Conservation (phyloP, 2,329 filamentous ascomycete species). For the Calycina herbarum region DNA sequence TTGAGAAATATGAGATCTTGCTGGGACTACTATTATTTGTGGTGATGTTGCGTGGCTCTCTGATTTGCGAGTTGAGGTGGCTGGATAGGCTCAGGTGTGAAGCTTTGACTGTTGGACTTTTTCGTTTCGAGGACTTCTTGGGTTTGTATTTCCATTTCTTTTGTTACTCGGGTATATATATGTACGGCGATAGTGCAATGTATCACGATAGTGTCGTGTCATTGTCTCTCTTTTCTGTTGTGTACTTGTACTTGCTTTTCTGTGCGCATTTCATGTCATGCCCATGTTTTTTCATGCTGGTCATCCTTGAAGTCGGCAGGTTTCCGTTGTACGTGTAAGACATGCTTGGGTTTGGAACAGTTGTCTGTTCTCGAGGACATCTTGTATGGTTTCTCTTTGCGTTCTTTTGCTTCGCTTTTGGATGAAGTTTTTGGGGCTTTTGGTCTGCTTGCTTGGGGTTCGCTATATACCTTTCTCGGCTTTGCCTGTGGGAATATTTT, state of each 20-base stretch:
- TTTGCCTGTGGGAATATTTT: too few species aligned
- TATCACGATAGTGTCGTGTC: not conserved
- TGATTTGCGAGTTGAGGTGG: not conserved
- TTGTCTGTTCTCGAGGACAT: not conserved
- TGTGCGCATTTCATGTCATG: not conserved
- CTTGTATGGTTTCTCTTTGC: too few species aligned
- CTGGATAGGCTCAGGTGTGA: not conserved
- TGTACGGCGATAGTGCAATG: not conserved
- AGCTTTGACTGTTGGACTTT: not conserved
- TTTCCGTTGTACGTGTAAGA: not conserved
- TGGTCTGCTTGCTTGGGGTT: too few species aligned
- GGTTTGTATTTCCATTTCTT: not conserved
- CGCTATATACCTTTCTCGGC: too few species aligned
- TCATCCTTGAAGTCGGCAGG: not conserved
- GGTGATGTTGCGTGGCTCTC: not conserved
- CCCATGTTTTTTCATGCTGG: not conserved
- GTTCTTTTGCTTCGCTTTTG: too few species aligned
- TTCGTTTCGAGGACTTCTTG: not conserved
- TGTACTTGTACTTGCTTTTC: not conserved
- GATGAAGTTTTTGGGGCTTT: too few species aligned
- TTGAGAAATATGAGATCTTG: not conserved
- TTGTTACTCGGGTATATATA: not conserved
- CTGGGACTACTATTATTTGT: not conserved
- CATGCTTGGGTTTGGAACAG: not conserved
- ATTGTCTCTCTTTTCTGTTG: not conserved